These are phyloP conservation scores for Schwanniomyces pseudopolymorphus DNA, from an alignment of 805 yeast genomes.

Conservation along the genomic window DNA sequence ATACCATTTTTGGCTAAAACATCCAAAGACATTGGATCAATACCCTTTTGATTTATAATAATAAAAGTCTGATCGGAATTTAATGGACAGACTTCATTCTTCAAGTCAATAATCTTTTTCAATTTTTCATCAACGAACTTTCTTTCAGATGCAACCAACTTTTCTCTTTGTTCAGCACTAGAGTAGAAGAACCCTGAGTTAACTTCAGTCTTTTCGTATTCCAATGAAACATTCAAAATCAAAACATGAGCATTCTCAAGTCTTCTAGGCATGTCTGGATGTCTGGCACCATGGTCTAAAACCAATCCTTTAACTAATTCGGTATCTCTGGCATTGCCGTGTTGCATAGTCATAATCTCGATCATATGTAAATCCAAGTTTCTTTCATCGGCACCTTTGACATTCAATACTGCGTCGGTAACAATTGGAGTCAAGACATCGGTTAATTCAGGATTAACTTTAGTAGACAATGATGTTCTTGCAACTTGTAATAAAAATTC, in stretches of 20 bases:
- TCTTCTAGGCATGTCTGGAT: slow-evolving; percentile 96
- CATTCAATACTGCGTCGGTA: slow-evolving; percentile 90
- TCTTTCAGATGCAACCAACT: slow-evolving; percentile 89
- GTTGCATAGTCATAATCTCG: slow-evolving; percentile 98
- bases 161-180: slow-evolving; percentile 93
- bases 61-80: slow-evolving; percentile 79
- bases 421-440: slow-evolving; percentile 89
- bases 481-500: slow-evolving; percentile 92
- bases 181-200: slow-evolving; percentile 95
- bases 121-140: slow-evolving; percentile 92
- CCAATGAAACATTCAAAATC: slow-evolving; percentile 89
- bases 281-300: slow-evolving; percentile 97
- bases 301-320: slow-evolving; percentile 84
- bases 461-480: slow-evolving; percentile 82
- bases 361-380: slow-evolving; percentile 91
- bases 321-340: slow-evolving; percentile 81
- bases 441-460: slow-evolving; percentile 73
- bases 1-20: slow-evolving; percentile 90
- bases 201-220: slow-evolving; percentile 96
- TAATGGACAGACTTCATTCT: slow-evolving; percentile 84
- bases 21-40: slow-evolving; percentile 96
- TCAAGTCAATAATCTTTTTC: slow-evolving; percentile 85
- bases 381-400: slow-evolving; percentile 47
- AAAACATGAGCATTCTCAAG: slow-evolving; percentile 81
- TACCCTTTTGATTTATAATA: slow-evolving; percentile 96